Evolutionary conservation across 257 asterid genomes (phyloP).

Genomic region (Solanum verrucosum): DNA sequence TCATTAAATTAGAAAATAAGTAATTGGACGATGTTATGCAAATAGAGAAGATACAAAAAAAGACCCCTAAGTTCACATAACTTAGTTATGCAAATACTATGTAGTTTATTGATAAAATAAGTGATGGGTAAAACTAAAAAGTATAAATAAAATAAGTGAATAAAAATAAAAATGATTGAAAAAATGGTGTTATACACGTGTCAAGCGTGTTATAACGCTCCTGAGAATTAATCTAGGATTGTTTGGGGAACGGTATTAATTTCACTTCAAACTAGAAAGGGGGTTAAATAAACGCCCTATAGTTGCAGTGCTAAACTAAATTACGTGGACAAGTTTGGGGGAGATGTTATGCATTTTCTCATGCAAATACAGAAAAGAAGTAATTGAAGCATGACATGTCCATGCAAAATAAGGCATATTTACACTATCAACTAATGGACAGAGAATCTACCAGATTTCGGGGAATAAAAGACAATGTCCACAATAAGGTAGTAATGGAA

Average conservation of each 20-base stretch:
- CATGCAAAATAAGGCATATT: background rate
- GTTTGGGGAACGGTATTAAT: background rate
- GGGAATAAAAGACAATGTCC: background rate
- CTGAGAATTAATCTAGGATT: background rate
- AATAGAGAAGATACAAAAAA: background rate
- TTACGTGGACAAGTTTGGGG: background rate
- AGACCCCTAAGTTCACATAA: background rate
- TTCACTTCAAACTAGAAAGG: background rate
- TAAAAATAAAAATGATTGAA: background rate
- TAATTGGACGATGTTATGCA: background rate
- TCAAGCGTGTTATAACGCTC: background rate
- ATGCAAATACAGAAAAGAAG: background rate
- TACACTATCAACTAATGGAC: background rate
- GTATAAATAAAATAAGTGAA: background rate
- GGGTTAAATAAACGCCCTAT: background rate
- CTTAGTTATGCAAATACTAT: background rate
- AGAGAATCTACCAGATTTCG: background rate
- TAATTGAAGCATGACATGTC: background rate
- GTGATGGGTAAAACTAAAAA: background rate
- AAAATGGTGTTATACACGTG: background rate
- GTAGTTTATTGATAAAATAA: background rate
- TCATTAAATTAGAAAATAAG: background rate
- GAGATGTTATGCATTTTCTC: background rate
- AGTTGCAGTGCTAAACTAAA: background rate
- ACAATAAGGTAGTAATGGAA: background rate